phyloP scores from a whole-genome alignment of 2,329 filamentous ascomycete genomes.

The Apiospora phragmitis region DNA sequence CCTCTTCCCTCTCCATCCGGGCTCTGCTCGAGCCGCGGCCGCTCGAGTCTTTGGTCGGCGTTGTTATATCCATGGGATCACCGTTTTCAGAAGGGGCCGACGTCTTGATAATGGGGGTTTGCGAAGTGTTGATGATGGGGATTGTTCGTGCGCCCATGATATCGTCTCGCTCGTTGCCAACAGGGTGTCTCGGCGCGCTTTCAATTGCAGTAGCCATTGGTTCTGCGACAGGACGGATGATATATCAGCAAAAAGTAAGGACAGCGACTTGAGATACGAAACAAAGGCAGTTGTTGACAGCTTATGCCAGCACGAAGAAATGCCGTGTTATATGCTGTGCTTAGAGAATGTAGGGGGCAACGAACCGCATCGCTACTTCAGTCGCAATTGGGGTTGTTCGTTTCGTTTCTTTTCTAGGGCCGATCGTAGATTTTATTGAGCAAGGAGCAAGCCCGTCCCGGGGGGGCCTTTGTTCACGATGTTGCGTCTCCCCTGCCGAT shows the following conservation, averaged over 20 bases:
- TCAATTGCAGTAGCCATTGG: constrained; percentile 56
- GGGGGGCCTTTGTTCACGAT: constrained; percentile 9
- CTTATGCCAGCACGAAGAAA: not conserved
- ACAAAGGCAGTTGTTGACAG: constrained; percentile 5
- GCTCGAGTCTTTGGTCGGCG: constrained; percentile 48
- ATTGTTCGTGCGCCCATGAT: constrained; percentile 55
- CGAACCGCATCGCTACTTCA: constrained; percentile 7
- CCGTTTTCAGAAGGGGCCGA: constrained; percentile 55
- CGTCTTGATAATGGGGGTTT: constrained; percentile 58
- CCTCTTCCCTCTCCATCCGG: constrained; percentile 43
- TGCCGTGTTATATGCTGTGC: not conserved
- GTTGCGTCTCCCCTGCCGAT: constrained; percentile 1
- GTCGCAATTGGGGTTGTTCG: constrained; percentile 1
- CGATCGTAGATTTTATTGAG: not conserved
- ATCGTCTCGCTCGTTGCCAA: constrained; percentile 42
- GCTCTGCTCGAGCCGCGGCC: constrained; percentile 43
- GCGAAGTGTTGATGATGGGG: constrained; percentile 48
- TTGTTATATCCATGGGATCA: constrained; percentile 63
- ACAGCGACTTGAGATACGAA: not conserved
- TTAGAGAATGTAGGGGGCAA: not conserved
- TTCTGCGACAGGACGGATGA: constrained; percentile 32
- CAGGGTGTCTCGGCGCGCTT: constrained; percentile 45
- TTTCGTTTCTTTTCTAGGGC: not conserved
- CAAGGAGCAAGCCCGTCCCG: not conserved
- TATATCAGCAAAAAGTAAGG: constrained; percentile 11